These are phyloP conservation scores for Phytophthora lateralis DNA, from an alignment of 352 stramenopile species.

Conservation along the genomic window DNA sequence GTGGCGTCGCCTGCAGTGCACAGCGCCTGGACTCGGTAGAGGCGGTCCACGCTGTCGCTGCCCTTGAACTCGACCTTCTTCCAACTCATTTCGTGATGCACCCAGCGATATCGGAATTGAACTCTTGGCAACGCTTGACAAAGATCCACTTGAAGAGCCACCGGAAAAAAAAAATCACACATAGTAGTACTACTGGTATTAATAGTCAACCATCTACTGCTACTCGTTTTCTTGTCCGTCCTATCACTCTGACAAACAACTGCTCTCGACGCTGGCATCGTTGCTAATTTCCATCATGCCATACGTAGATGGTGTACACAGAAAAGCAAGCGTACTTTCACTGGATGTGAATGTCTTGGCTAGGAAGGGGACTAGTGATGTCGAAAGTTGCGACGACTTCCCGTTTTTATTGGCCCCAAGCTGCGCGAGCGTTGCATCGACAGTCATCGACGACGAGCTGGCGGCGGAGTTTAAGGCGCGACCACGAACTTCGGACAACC, in stretches of 20 bases:
- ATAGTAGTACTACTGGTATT: too few species aligned
- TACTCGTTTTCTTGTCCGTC: neutral
- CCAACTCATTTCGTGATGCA: conserved; percentile 44
- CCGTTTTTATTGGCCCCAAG: conserved; percentile 2
- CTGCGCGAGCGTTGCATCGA: neutral
- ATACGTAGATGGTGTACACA: neutral
- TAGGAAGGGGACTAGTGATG: neutral
- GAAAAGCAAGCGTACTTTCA: neutral
- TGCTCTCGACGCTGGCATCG: neutral
- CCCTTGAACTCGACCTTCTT: conserved; percentile 62
- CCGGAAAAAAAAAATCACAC: conserved; percentile 6
- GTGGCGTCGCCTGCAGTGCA: conserved; percentile 28
- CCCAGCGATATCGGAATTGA: conserved; percentile 5
- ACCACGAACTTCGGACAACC: neutral
- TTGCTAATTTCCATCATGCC: neutral
- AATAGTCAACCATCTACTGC: too few species aligned
- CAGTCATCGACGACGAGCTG: neutral
- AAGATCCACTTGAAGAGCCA: conserved; percentile 31
- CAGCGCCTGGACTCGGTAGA: conserved; percentile 59
- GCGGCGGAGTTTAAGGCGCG: conserved; percentile 2
- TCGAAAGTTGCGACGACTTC: neutral
- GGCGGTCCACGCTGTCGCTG: conserved; percentile 56
- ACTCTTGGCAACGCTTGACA: conserved; percentile 16
- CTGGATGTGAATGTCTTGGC: neutral
- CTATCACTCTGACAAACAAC: neutral